phyloP scores from a whole-genome alignment of 768 basidiomycete genomes.

The Agaricus blazei region DNA sequence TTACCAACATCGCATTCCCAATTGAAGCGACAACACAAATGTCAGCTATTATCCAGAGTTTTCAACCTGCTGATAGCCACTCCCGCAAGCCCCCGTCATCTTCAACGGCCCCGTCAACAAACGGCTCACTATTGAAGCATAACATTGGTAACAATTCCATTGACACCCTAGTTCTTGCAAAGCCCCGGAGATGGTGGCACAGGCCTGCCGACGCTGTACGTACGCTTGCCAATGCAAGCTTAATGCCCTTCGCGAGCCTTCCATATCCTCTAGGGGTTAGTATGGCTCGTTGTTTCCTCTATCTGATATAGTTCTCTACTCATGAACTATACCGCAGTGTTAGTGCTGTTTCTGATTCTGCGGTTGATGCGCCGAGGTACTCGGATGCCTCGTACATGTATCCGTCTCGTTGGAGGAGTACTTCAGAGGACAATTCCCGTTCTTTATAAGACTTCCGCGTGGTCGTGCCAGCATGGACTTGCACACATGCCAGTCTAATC shows the following conservation, averaged over 20 bases:
- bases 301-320: neutral
- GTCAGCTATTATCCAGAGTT: no score
- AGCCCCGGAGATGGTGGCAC: neutral
- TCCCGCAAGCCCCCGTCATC: no score
- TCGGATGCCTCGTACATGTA: neutral
- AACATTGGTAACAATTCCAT: no score
- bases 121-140: no score
- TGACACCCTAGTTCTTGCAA: no score
- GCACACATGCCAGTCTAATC: neutral
- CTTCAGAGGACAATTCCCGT: neutral
- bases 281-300: no score
- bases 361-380: neutral
- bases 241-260: neutral
- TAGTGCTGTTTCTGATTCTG: conserved; percentile 3
- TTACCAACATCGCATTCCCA: no score
- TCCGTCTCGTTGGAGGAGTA: neutral
- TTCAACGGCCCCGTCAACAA: no score
- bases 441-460: neutral
- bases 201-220: neutral
- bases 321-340: neutral
- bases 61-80: no score
- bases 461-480: neutral
- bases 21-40: no score
- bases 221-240: neutral
- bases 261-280: neutral